phyloP scores from a whole-genome alignment of 371 early-diverging fungal genomes.

The Choanephora cucurbitarum region DNA sequence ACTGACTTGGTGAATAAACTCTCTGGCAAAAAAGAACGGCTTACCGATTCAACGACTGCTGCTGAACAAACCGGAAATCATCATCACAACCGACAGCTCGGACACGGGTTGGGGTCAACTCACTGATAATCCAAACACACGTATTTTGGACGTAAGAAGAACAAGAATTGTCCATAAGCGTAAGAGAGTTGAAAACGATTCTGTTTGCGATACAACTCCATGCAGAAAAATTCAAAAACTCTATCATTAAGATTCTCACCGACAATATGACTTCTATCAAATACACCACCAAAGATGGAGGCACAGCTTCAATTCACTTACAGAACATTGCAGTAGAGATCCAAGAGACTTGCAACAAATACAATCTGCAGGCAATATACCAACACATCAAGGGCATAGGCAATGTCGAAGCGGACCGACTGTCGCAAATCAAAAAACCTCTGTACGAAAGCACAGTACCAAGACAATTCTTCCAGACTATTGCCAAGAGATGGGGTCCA shows the following conservation, averaged over 20 bases:
- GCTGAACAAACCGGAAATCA: no score
- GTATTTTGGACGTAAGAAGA: no score
- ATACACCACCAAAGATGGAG: conserved; percentile 6
- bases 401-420: conserved; percentile 17
- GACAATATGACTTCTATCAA: conserved; percentile 21
- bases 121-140: no score
- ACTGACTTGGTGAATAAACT: no score
- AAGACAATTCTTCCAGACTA: conserved; percentile 8
- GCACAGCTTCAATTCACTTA: neutral
- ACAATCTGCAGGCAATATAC: conserved; percentile 10
- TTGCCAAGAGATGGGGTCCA: conserved; percentile 15
- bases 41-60: no score
- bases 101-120: no score
- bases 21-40: no score
- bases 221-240: conserved; percentile 10
- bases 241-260: conserved; percentile 8
- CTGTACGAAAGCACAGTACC: conserved; percentile 21
- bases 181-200: no score
- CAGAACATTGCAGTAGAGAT: neutral
- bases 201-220: no score
- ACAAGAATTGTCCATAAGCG: no score
- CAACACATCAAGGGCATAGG: conserved; percentile 20
- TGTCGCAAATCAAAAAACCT: conserved; percentile 8
- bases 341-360: neutral
- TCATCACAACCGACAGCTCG: no score